Base-by-base conservation (phyloP, 257 asterid genomes). In the Primulina tabacum region DNA sequence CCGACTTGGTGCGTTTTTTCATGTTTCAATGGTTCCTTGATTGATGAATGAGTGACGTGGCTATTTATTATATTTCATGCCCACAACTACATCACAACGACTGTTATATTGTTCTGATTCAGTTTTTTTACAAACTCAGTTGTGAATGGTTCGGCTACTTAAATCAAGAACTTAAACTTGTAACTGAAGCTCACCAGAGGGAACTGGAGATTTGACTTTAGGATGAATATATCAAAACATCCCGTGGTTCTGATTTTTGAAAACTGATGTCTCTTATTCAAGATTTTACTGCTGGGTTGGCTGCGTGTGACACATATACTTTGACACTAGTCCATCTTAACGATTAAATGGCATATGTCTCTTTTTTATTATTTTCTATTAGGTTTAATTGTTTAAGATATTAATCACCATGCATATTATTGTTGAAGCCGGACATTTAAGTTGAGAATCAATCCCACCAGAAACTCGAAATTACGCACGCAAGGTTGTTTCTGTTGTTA, bases 1-100 rank as follows among this genome's bases (percentile, higher is more conserved):
- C 77, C 83, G 99, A 62, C 80, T 91, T 78, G 99, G 99, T 91
- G 76, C 65, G 96, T 81, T 68, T 50, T 2, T 47, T 14, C 56
- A 47, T 47, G 56, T 14, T 47, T 47, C 56, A 33, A 60, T 73
- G 10, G 37, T 70, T 77, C 40, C 71, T 73, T 76, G 24, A 28
- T 72, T 66, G 34, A 60, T 66, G 68, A 12, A 52, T 72, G 57
- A 37, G 60, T 30, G 10, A 12, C 50, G 12, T 60, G 30, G 20
- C 33, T 18, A 16, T 21, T 6, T 67, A 52, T 8, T 60, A 62
- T 30, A 53, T 38, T 55, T 47, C 58, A 52, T 52, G 34, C 35
- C 29, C 40, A 34, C 21, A 50, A 37, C 16, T 43, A 37, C 60
- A 63, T 59, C 7, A 18, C 34, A 4, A 1, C n/a, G 55, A 21